phyloP scores from a whole-genome alignment of 192 early-diverging fungal species.

The Coemansia pectinata region DNA sequence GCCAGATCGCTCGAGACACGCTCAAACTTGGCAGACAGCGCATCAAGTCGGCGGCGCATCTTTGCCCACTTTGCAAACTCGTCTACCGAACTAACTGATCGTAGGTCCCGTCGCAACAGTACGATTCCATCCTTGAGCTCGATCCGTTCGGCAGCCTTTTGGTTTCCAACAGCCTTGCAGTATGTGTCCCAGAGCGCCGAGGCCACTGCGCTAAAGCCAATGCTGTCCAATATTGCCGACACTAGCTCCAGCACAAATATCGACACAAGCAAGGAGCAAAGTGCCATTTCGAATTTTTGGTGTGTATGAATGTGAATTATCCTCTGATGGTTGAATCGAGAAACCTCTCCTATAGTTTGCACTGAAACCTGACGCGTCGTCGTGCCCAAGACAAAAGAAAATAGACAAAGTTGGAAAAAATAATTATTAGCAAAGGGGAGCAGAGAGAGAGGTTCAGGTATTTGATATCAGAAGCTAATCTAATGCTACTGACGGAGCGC shows the following conservation, averaged over 20 bases:
- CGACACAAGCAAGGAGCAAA: conserved; percentile 57
- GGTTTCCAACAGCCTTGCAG: conserved; percentile 35
- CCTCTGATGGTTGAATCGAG: not conserved
- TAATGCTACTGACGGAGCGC: conserved; percentile 16
- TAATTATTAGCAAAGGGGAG: too few relatives aligned
- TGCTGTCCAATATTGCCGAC: conserved; percentile 58
- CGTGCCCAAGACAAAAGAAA: too few relatives aligned
- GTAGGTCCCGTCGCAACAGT: conserved; percentile 63
- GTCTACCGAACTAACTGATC: conserved; percentile 75
- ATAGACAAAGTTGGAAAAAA: too few relatives aligned
- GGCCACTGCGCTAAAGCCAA: conserved; percentile 58
- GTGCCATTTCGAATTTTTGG: not conserved
- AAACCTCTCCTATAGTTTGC: not conserved
- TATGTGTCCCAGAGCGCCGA: conserved; percentile 44
- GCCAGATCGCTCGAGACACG: conserved; percentile 62
- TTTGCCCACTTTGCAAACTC: conserved; percentile 94
- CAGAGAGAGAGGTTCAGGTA: not conserved
- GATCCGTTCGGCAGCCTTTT: conserved; percentile 54
- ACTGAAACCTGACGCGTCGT: too few relatives aligned
- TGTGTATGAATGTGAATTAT: not conserved
- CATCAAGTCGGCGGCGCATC: conserved; percentile 77
- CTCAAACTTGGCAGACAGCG: conserved; percentile 69
- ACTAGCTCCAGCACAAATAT: conserved; percentile 65
- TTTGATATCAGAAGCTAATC: not conserved
- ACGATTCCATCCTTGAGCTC: conserved; percentile 65